These are phyloP conservation scores for Cymbopogon citratus DNA, from an alignment of 176 grass and related monocot species.

Conservation along the genomic window DNA sequence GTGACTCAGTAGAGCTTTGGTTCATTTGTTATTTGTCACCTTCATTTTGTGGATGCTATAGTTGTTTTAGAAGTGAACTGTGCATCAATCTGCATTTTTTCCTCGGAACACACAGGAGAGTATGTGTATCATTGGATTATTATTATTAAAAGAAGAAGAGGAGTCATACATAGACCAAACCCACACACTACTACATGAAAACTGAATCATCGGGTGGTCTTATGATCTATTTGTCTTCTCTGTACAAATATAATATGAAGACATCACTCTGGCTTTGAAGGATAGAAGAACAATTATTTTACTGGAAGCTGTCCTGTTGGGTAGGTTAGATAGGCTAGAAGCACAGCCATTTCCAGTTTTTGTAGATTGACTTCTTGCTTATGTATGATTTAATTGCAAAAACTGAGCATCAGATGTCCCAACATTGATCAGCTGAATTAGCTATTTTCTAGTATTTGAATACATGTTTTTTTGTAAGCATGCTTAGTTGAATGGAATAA, in stretches of 20 bases:
- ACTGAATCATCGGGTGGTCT: background rate
- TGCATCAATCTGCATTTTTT: conserved; percentile 6
- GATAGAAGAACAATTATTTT: background rate
- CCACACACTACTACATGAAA: too few species aligned
- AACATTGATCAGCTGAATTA: background rate
- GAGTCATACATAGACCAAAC: too few species aligned
- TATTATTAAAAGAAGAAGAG: too few species aligned
- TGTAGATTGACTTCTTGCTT: background rate
- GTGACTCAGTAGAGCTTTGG: conserved; percentile 3
- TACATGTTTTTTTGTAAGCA: background rate
- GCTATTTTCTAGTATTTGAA: background rate
- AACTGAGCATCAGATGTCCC: background rate
- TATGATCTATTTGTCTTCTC: background rate
- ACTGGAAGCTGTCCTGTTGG: background rate
- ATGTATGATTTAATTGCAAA: background rate
- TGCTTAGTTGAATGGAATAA: background rate
- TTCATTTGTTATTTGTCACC: conserved; percentile 2
- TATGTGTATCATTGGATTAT: too few species aligned
- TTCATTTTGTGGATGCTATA: conserved; percentile 11
- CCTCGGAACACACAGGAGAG: too few species aligned
- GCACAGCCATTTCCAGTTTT: background rate
- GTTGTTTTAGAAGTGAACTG: conserved; percentile 10
- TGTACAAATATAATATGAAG: background rate
- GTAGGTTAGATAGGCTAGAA: background rate
- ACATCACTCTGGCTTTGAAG: background rate